These are phyloP conservation scores for Arachis monticola DNA, from an alignment of 331 rosid genomes.

Conservation along the genomic window DNA sequence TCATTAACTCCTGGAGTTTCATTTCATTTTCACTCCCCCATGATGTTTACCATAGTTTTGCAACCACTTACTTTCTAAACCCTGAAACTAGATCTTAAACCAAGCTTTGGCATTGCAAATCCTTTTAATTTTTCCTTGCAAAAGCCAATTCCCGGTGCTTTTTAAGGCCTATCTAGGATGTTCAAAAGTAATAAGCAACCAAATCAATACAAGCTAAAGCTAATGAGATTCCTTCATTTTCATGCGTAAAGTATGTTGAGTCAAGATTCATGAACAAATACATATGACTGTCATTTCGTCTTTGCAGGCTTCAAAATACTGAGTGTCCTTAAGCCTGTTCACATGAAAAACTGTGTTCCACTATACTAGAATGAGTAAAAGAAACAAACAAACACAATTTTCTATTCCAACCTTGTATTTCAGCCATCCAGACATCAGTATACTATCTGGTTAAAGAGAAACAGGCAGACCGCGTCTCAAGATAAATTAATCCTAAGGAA, in stretches of 20 bases:
- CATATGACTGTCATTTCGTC: too few species aligned
- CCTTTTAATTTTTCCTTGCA: not conserved
- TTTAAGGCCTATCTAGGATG: not conserved
- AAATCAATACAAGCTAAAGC: not conserved
- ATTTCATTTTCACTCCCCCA: not conserved
- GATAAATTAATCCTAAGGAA: not conserved
- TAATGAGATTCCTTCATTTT: too few species aligned
- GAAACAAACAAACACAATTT: not conserved
- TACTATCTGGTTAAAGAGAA: not conserved
- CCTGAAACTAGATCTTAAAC: slow-evolving; percentile 25
- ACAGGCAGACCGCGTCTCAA: slow-evolving; percentile 9
- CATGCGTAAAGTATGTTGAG: too few species aligned
- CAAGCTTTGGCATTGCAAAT: slow-evolving; percentile 2
- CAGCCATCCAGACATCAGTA: slow-evolving; percentile 9
- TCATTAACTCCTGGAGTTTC: not conserved
- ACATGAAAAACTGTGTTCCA: not conserved
- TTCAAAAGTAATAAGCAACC: not conserved
- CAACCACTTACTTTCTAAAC: not conserved
- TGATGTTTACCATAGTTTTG: not conserved
- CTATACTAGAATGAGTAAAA: not conserved
- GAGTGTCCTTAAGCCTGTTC: not conserved
- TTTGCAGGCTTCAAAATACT: too few species aligned
- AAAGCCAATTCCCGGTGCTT: slow-evolving; percentile 1
- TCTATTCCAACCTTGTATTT: slow-evolving; percentile 8
- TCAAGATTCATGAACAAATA: too few species aligned